Percentiles rank a stretch among this genome's conserved stretches.
Conservation (phyloP, 768 basidiomycete genomes). For the Suillus hirtellus region DNA sequence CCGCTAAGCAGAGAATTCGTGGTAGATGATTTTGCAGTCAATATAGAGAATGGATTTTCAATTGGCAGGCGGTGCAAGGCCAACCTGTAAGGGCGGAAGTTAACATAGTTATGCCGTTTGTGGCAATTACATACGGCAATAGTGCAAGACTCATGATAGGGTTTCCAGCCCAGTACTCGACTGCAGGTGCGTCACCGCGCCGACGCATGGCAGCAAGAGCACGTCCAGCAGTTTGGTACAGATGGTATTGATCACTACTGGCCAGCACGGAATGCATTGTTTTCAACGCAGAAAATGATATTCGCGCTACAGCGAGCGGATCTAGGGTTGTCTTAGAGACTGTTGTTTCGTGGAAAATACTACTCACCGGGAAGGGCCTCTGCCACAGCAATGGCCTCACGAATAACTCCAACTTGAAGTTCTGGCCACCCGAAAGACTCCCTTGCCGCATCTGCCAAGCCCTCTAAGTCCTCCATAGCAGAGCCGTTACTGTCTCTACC, state of each 20-base stretch:
- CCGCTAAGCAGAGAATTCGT: constrained; percentile 55
- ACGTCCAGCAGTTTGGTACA: constrained; percentile 70
- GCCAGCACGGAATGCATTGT: constrained; percentile 67
- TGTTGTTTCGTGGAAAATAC: constrained; percentile 11
- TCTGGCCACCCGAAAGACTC: constrained; percentile 91
- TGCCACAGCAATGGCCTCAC: constrained; percentile 89
- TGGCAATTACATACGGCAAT: constrained; percentile 55
- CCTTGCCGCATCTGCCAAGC: constrained; percentile 33
- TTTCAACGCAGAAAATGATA: constrained; percentile 85
- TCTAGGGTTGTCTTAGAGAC: constrained; percentile 46
- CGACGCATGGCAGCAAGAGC: constrained; percentile 75
- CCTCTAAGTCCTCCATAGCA: constrained; percentile 35
- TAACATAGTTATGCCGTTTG: constrained; percentile 9
- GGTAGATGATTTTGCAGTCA: constrained; percentile 43
- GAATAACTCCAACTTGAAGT: constrained; percentile 88
- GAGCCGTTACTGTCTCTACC: constrained; percentile 24
- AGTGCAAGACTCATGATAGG: constrained; percentile 80
- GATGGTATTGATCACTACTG: constrained; percentile 75
- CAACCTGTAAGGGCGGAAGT: constrained; percentile 44
- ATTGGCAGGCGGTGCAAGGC: constrained; percentile 69
- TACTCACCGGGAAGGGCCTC: constrained; percentile 84
- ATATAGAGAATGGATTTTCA: constrained; percentile 65
- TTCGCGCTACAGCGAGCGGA: constrained; percentile 80
- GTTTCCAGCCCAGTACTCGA: constrained; percentile 88
- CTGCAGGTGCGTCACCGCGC: constrained; percentile 66